Evolutionary conservation across 495 filamentous ascomycete species (phyloP), one percentile per base, ranked within the genome.

Genomic region (Penicillium atrosanguineum): DNA sequence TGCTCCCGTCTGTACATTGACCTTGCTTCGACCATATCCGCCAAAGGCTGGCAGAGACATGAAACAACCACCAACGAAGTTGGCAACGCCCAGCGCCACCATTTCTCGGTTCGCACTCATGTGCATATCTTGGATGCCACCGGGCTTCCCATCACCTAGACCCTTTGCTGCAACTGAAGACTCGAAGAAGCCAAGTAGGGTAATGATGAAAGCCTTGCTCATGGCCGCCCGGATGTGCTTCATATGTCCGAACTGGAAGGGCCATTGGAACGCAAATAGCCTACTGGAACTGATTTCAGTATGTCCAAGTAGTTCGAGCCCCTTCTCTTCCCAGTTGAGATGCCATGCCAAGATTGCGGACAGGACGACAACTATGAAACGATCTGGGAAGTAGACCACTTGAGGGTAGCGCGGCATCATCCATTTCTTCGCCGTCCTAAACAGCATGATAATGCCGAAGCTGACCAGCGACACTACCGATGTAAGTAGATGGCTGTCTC

Each of bases 151-250:
- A 43, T 86, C 83, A 7, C 87, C 88, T 2, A 99, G 71, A 51
- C 87, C 89, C 70, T 97, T 97, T 28, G 94, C 95, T 1, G 94
- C 94, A n/a, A 99, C 91, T 0, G 91, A 95, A 23, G 90, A 95
- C 74, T 99, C 94, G 60, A 99, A 99, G 77, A 99, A 99, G 18
- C 94, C 94, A 7, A 99, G 83, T 19, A 99, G 77, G 4, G 91
- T 90, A 50, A 99, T 97, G 28, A 97, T 75, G 60, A 99, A 95
- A 0, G 94, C 87, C 1, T 95, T 97, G 52, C 88, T 85, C 80
- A 96, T 86, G 14, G 91, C 87, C 49, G 91, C 87, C n/a, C 85
- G 83, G 39, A 96, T 84, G 62, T 96, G 84, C 14, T 84, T 79
- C 75, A 97, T 85, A 49, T 92, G 80, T 23, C 79, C 70, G 14